These are phyloP conservation scores for Carnegiea gigantea DNA, from an alignment of 179 eudicot species.

Conservation along the genomic window DNA sequence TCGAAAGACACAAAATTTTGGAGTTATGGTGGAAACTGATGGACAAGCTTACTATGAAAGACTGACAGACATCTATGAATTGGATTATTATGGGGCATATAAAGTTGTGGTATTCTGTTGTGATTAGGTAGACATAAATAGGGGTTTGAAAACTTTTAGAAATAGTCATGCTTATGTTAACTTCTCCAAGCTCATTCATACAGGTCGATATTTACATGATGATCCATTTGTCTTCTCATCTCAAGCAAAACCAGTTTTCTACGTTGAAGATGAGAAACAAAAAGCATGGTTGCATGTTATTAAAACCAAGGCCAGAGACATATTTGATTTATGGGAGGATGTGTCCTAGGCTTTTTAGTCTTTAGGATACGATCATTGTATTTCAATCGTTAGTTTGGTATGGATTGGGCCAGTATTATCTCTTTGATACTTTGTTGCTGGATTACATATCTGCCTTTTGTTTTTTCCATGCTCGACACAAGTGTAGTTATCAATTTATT, in stretches of 20 bases:
- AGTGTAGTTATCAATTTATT: too few species aligned
- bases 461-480: too few species aligned
- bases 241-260: not conserved
- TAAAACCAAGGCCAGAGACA: not conserved
- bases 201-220: not conserved
- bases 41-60: constrained; percentile 1
- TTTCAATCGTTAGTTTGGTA: too few species aligned
- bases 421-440: too few species aligned
- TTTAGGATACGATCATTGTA: too few species aligned
- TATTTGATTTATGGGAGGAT: not conserved
- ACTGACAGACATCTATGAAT: not conserved
- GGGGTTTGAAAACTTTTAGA: not conserved
- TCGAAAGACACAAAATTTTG: not conserved
- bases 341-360: too few species aligned
- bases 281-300: not conserved
- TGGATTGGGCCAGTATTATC: too few species aligned
- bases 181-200: not conserved
- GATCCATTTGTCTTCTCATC: constrained; percentile 6
- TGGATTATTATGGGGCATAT: not conserved
- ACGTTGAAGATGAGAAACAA: not conserved
- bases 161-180: not conserved
- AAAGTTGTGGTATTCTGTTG: constrained; percentile 1
- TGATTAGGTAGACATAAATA: constrained; percentile 1
- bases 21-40: constrained; percentile 14
- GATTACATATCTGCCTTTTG: too few species aligned